Evolutionary conservation across 768 basidiomycete genomes (phyloP).

Genomic region (Termitomyces sp.): DNA sequence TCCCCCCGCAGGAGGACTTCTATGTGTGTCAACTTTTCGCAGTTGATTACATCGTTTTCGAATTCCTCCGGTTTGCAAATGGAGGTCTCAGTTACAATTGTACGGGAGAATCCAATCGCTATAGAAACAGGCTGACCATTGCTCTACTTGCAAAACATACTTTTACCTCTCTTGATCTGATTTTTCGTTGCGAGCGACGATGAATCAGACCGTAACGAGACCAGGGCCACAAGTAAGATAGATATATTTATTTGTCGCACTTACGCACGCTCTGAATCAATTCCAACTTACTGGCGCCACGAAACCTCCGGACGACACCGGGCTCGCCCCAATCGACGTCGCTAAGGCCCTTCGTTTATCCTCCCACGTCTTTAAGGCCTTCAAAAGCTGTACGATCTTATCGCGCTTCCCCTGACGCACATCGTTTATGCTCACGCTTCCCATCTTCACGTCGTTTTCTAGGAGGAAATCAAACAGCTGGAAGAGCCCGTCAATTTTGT

Average conservation of each 20-base stretch:
- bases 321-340: constrained; percentile 43
- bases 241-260: background rate
- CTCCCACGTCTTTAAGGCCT: constrained; percentile 76
- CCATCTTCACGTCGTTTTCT: constrained; percentile 90
- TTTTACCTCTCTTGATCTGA: too few relatives aligned
- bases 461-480: constrained; percentile 88
- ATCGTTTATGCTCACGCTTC: constrained; percentile 91
- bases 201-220: too few relatives aligned
- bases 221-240: too few relatives aligned
- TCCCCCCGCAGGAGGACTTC: too few relatives aligned
- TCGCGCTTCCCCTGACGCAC: constrained; percentile 77
- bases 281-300: constrained; percentile 24
- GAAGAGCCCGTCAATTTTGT: constrained; percentile 86
- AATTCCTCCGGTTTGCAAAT: too few relatives aligned
- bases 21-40: too few relatives aligned
- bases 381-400: constrained; percentile 78
- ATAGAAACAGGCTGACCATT: too few relatives aligned
- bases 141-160: too few relatives aligned
- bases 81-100: too few relatives aligned
- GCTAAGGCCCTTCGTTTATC: constrained; percentile 63
- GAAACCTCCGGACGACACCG: constrained; percentile 31
- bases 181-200: too few relatives aligned
- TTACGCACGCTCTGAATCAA: background rate
- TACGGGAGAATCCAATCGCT: too few relatives aligned
- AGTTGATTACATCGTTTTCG: too few relatives aligned